Evolutionary conservation across 75 land plant genomes (phyloP), one percentile per base, ranked within the genome.

Genomic region (Pinus taeda): DNA sequence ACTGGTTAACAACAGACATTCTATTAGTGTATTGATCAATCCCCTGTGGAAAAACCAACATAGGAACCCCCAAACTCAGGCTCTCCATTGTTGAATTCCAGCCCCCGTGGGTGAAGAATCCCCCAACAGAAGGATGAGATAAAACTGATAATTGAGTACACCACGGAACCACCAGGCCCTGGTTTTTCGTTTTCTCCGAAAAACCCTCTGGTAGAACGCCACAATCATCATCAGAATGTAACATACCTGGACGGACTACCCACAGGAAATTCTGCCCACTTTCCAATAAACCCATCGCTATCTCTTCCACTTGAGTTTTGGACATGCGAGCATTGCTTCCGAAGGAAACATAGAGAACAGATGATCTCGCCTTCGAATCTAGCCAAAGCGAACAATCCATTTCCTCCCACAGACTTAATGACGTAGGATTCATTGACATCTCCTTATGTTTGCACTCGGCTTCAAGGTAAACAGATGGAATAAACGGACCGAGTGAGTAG

Each of bases 61-160:
- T 57, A 21, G 83, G 83, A 59, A 78, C 33, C 79, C 1, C 83
- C 83, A 74, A 58, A 3, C 56, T 36, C 4, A 81, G 3, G 17
- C 75, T 59, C 59, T 81, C 83, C 36, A 73, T 6, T 15, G 66
- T 61, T 4, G 79, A 81, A 73, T 78, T 81, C 83, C 83, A 81
- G 0, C 80, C 83, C 6, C 83, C 71, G 26, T 81, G 83, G 8
- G 71, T 78, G 6, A 81, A 21, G 59, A 72, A 81, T 11, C 83
- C 71, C 18, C 66, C 79, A 15, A 81, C 18, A 2, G 79, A 49
- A 1, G 80, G 76, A 60, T 81, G 80, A 4, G 71, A 53, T 15
- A 81, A 29, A 18, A 82, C 76, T 26, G 29, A 53, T 4, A 74
- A 45, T 33, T 82, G 84, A 0, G 81, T 57, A 17, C 62, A 65